Percentiles rank a stretch among this genome's conserved stretches.
phyloP scores from a whole-genome alignment of 2,329 filamentous ascomycete genomes.

The Diaporthe sp. region DNA sequence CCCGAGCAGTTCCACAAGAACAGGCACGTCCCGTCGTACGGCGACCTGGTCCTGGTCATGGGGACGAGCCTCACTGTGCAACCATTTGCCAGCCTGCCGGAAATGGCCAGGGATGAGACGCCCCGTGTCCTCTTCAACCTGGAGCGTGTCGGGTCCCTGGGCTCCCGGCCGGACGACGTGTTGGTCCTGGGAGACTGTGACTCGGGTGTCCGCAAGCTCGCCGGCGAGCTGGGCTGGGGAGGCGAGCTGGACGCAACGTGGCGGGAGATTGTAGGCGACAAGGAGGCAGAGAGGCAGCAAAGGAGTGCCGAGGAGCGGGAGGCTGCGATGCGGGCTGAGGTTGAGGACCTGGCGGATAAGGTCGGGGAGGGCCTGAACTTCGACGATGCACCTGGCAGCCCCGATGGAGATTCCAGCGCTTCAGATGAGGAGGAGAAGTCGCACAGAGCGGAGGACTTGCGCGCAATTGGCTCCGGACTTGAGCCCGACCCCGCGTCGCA shows the following conservation, averaged over 20 bases:
- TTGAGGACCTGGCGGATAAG: conserved; percentile 51
- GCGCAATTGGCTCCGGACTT: neutral
- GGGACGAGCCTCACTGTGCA: conserved; percentile 91
- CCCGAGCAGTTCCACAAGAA: conserved; percentile 76
- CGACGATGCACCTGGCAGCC: conserved; percentile 27
- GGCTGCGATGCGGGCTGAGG: conserved; percentile 58
- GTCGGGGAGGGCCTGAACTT: conserved; percentile 48
- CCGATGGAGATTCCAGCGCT: neutral
- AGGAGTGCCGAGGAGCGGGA: conserved; percentile 50
- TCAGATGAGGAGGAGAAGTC: conserved; percentile 4
- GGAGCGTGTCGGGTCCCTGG: conserved; percentile 85
- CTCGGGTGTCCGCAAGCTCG: conserved; percentile 81
- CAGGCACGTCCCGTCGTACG: conserved; percentile 60
- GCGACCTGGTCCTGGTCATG: conserved; percentile 62
- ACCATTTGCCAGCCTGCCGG: conserved; percentile 87
- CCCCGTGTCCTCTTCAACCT: conserved; percentile 91
- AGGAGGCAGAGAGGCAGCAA: conserved; percentile 66
- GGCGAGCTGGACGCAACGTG: conserved; percentile 85
- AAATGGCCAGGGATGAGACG: conserved; percentile 69
- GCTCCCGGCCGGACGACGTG: conserved; percentile 85
- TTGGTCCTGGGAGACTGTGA: conserved; percentile 88
- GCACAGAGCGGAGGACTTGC: conserved; percentile 4
- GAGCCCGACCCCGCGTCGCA: neutral
- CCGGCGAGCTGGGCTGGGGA: conserved; percentile 85
- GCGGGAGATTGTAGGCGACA: conserved; percentile 75